These are phyloP conservation scores for Punctularia strigosozonata DNA, from an alignment of 768 basidiomycete species.

Conservation along the genomic window DNA sequence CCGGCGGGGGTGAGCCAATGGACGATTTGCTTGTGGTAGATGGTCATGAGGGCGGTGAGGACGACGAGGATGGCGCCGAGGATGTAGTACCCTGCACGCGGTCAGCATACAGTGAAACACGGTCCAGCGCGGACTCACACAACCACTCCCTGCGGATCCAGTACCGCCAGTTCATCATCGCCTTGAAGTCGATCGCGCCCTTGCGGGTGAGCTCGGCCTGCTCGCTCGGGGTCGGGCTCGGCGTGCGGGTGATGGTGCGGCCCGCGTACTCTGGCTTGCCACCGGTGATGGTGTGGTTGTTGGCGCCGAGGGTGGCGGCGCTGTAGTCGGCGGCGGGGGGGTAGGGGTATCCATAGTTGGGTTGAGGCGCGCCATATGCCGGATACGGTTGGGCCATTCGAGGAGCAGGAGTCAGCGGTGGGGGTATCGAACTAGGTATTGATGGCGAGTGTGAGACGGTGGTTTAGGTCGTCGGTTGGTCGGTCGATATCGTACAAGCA, in stretches of 20 bases:
- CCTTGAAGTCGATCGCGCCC: slow-evolving; percentile 33
- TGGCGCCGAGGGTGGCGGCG: not conserved
- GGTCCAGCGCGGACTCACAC: slow-evolving; percentile 25
- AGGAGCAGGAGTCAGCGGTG: too few relatives aligned
- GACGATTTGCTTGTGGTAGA: slow-evolving; percentile 55
- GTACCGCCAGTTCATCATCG: slow-evolving; percentile 32
- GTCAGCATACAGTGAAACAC: not conserved
- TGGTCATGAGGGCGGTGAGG: slow-evolving; percentile 38
- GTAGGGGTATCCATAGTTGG: not conserved
- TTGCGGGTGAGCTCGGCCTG: slow-evolving; percentile 24
- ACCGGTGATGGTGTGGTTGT: not conserved
- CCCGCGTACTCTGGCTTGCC: not conserved
- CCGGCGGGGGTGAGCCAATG: slow-evolving; percentile 32
- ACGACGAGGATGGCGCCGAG: slow-evolving; percentile 32
- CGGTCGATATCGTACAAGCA: too few relatives aligned
- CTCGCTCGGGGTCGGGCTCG: slow-evolving; percentile 59
- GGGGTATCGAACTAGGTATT: too few relatives aligned
- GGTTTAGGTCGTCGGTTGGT: too few relatives aligned
- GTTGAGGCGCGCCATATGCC: not conserved
- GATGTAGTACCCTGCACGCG: slow-evolving; percentile 33
- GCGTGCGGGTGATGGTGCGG: slow-evolving; percentile 27
- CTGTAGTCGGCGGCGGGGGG: not conserved
- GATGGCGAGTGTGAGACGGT: too few relatives aligned
- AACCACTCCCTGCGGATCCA: slow-evolving; percentile 46
- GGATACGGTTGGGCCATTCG: not conserved